Base-by-base conservation (phyloP, 176 grass and related monocot species). In the Raddia guianensis region DNA sequence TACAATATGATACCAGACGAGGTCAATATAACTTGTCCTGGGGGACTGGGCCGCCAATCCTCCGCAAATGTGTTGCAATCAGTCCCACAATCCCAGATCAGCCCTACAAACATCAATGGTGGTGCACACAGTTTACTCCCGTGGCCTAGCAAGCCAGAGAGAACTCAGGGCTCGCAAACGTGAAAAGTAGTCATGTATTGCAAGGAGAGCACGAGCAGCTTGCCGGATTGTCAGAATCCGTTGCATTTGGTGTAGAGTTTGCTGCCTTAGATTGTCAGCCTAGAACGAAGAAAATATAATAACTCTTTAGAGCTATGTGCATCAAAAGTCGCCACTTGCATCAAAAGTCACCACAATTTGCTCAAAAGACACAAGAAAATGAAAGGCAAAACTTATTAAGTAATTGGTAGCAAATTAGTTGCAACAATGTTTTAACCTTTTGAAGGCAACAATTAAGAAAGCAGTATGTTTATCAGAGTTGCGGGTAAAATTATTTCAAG, bases 251-350 rank as follows among this genome's bases (percentile, higher is more conserved):
- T 97, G 91, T 49, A 97, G 72, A 21, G 94, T 97, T 68, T 97
- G 94, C 68, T 93, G 91, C 54, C 94, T 78, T 56, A 97, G 85
- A 83, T 93, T 97, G 78, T 97, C 94, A 63, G 94, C 94, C 94
- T 97, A 75, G 27, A 12, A 78, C 32, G 87, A 75, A 88, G 3
- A 80, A 2, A 80, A 77, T 13, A 71, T 8, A 48, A 27, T 21
- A 63, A 79, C 21, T 63, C 21, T 79, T 83, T 53, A 89, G 84
- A 79, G 33, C 66, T 66, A 65, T 0, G 64, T 48, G 64, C 51
- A 81, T 66, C 2, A 4, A 49, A 66, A 47, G 46, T 48, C 74
- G 21, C 68, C 68, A 70, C 8, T 73, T 51, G 4, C 45, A 1
- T 75, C 44, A 62, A 63, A 87, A 83, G 27, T 27, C 74, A 21